Base-by-base conservation (phyloP, 495 filamentous ascomycete species). In the Hypoxylon rickii region DNA sequence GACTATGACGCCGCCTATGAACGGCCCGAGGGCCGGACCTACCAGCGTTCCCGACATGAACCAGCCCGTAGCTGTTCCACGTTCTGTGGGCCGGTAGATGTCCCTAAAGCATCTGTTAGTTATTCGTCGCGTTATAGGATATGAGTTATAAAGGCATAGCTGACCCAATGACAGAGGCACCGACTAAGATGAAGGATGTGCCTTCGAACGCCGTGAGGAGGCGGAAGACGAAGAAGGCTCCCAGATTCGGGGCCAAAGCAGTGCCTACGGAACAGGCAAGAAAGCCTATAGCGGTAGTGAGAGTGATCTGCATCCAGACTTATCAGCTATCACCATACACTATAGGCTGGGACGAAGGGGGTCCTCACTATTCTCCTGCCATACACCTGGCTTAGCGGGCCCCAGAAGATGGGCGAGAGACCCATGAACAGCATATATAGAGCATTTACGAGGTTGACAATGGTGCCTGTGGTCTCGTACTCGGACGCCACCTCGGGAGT, bases 361-460 rank as follows among this genome's bases (percentile, higher is more conserved):
- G 11, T 22, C 3, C 80, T 68, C 61, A 88, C 83, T 62, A 73
- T 73, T 66, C 81, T 75, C 51, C 86, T 72, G 12, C 86, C 86
- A 56, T 83, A 89, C 1, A 87, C 84, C 61, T 86, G 81, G 44
- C 80, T 84, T 57, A 89, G 65, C 3, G 87, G 86, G 0, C 87
- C 86, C 81, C 84, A 89, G 43, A 89, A 74, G 3, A 80, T 76
- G 3, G 86, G 82, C 34, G 80, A 79, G 1, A 90, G 43, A 0
- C 86, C 87, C 87, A 89, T 89, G 56, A 84, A 84, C 0, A 85
- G 58, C 72, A 89, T 71, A 56, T 88, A 89, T 17, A 88, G 52
- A 1, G 86, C 86, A 72, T 89, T 90, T 55, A 78, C 81, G 15
- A 88, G 68, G 58, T 89, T 86, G 65, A 90, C 79, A 34, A 89